Conservation (phyloP, 1,284 basidiomycete genomes). For the Fomes fomentarius region DNA sequence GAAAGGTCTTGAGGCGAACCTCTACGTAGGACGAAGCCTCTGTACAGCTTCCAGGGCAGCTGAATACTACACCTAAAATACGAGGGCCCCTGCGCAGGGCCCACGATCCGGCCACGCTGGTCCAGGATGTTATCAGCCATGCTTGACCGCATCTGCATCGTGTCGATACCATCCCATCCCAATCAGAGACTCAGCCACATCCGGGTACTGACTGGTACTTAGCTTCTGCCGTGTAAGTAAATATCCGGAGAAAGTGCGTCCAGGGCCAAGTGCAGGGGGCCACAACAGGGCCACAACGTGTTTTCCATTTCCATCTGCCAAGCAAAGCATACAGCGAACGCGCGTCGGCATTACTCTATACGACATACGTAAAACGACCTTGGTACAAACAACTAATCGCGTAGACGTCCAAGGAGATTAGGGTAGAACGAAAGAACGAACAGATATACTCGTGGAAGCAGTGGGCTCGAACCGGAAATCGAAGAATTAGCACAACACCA, state of each 20-base stretch:
- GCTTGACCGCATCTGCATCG: too few species aligned
- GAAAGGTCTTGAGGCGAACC: not conserved
- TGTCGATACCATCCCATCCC: not conserved
- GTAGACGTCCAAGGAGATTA: conserved; percentile 6
- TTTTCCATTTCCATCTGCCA: conserved; percentile 1
- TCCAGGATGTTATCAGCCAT: not conserved
- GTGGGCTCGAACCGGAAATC: not conserved
- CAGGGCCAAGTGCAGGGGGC: too few species aligned
- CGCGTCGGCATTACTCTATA: not conserved
- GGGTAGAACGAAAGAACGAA: conserved; percentile 16
- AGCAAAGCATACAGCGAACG: conserved; percentile 1
- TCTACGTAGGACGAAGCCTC: not conserved
- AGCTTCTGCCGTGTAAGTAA: too few species aligned
- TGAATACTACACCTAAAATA: not conserved
- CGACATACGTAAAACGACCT: not conserved
- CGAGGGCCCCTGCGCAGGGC: too few species aligned
- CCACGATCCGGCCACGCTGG: not conserved
- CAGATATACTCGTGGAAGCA: conserved; percentile 1
- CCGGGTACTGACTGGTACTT: too few species aligned
- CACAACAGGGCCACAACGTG: too few species aligned
- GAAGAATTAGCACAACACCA: conserved; percentile 2
- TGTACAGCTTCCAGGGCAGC: conserved; percentile 4
- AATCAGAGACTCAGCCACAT: too few species aligned
- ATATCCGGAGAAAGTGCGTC: too few species aligned
- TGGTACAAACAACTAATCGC: not conserved